Percentiles rank a stretch among this genome's conserved stretches.
Evolutionary conservation across 108 stramenopile species (phyloP).

Genomic region (Skeletonema potamos): DNA sequence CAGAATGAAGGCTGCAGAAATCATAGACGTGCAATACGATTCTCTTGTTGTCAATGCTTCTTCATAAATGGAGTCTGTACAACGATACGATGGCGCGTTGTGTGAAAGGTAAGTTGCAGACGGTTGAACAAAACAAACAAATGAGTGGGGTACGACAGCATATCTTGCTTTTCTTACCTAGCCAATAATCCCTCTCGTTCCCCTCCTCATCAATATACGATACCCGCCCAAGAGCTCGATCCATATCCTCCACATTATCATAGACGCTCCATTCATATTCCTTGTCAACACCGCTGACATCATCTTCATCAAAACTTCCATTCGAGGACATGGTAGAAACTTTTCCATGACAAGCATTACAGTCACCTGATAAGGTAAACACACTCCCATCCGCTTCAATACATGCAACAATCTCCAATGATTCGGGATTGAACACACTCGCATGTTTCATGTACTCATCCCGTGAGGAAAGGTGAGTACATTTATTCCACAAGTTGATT

Average conservation of each 20-base stretch:
- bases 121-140: not conserved
- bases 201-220: constrained; percentile 77
- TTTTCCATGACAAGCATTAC: constrained; percentile 43
- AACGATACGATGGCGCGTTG: too few relatives aligned
- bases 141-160: not conserved
- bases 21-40: constrained; percentile 66
- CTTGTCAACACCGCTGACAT: not conserved
- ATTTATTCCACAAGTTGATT: constrained; percentile 1
- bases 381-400: constrained; percentile 59
- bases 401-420: constrained; percentile 61
- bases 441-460: constrained; percentile 47
- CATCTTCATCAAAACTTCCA: constrained; percentile 16
- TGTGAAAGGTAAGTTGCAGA: not conserved
- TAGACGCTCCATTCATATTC: constrained; percentile 51
- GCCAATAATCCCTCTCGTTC: constrained; percentile 74
- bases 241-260: constrained; percentile 60
- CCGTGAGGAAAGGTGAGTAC: constrained; percentile 17
- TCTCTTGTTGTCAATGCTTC: constrained; percentile 72
- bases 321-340: not conserved
- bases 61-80: constrained; percentile 69
- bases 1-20: constrained; percentile 61
- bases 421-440: constrained; percentile 44
- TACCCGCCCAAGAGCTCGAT: constrained; percentile 60
- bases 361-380: constrained; percentile 43
- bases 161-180: constrained; percentile 24